phyloP scores from a whole-genome alignment of 495 filamentous ascomycete genomes.

The Aspergillus mulundensis region DNA sequence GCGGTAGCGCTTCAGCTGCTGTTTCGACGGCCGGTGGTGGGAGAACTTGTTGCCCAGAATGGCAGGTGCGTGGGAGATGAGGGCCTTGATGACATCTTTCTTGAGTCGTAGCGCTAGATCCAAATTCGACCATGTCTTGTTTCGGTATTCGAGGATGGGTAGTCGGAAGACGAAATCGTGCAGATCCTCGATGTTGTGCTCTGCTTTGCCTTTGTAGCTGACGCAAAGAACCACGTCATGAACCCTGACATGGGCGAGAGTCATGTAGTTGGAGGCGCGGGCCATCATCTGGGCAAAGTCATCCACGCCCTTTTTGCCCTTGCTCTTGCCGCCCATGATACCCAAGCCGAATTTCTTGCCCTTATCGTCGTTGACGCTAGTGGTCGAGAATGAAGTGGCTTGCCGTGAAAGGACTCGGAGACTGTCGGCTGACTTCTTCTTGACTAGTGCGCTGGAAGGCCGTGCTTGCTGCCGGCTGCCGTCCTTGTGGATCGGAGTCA shows the following conservation, averaged over 20 bases:
- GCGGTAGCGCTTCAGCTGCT: conserved; percentile 71
- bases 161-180: conserved; percentile 97
- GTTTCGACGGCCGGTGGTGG: conserved; percentile 73
- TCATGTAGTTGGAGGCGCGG: conserved; percentile 95
- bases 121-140: conserved; percentile 98
- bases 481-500: conserved; percentile 36
- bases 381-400: conserved; percentile 46
- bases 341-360: conserved; percentile 53
- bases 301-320: conserved; percentile 62
- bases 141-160: conserved; percentile 89
- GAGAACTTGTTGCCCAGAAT: conserved; percentile 97
- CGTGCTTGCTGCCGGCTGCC: conserved; percentile 22
- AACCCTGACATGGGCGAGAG: conserved; percentile 89
- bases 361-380: conserved; percentile 50
- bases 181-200: conserved; percentile 92
- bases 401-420: conserved; percentile 49
- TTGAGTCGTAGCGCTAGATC: conserved; percentile 90
- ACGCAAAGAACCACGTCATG: conserved; percentile 92
- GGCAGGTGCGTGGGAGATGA: conserved; percentile 92
- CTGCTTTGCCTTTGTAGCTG: conserved; percentile 92
- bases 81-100: conserved; percentile 86
- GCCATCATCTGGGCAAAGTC: conserved; percentile 98
- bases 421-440: conserved; percentile 68
- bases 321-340: conserved; percentile 44
- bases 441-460: conserved; percentile 35